These are phyloP conservation scores for Eurotiales sp. DNA, from an alignment of 2,329 filamentous ascomycete species.

Conservation along the genomic window DNA sequence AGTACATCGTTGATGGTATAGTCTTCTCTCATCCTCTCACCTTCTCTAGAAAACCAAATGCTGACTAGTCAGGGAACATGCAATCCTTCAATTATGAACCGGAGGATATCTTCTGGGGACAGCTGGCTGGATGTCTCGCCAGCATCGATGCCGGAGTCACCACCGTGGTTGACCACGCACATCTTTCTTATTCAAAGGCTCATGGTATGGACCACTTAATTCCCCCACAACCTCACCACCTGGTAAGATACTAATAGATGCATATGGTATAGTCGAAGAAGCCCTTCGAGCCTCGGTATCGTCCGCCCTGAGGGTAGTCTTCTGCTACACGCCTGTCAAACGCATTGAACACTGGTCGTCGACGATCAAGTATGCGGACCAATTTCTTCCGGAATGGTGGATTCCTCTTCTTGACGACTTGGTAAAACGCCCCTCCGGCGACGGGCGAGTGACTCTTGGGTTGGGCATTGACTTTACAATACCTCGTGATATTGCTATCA, in stretches of 20 bases:
- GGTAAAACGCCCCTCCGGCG: not conserved
- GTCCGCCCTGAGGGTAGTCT: slow-evolving; percentile 4
- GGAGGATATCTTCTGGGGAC: slow-evolving; percentile 10
- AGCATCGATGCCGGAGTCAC: slow-evolving; percentile 6
- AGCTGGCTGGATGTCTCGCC: slow-evolving; percentile 8
- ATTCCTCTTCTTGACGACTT: not conserved
- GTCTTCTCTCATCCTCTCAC: too few relatives aligned
- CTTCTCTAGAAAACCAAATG: not conserved
- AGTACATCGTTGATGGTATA: slow-evolving; percentile 9
- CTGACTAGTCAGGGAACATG: not conserved
- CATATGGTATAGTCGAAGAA: not conserved
- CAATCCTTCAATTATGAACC: slow-evolving; percentile 5
- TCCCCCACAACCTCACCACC: too few relatives aligned
- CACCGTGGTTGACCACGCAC: slow-evolving; percentile 10
- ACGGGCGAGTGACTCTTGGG: not conserved
- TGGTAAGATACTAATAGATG: too few relatives aligned
- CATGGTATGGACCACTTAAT: not conserved
- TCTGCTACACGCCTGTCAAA: slow-evolving; percentile 5
- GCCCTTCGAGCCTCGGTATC: slow-evolving; percentile 3
- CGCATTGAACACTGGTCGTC: slow-evolving; percentile 1
- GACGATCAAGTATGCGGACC: not conserved
- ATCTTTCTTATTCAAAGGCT: not conserved
- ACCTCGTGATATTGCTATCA: too few relatives aligned
- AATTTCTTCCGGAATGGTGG: not conserved
- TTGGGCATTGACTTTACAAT: slow-evolving; percentile 5